These are phyloP conservation scores for Insectozyma bohioensis DNA, from an alignment of 1,139 yeast genomes.

Conservation along the genomic window DNA sequence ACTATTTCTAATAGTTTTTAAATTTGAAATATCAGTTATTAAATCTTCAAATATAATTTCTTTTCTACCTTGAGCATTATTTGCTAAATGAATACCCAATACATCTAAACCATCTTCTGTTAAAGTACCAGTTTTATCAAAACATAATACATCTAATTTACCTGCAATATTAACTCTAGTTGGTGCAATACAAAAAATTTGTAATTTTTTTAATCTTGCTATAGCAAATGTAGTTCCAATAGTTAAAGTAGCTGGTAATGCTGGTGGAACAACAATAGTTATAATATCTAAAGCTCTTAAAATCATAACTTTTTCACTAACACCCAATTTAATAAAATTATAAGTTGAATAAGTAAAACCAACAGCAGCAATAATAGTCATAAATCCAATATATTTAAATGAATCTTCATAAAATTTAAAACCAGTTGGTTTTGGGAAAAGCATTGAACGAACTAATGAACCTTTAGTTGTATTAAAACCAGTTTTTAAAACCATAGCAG, in stretches of 20 bases:
- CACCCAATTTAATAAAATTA: slow-evolving; percentile 75
- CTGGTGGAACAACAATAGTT: slow-evolving; percentile 98
- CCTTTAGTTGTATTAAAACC: slow-evolving; percentile 97
- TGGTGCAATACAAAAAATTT: slow-evolving; percentile 89
- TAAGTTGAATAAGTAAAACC: slow-evolving; percentile 86
- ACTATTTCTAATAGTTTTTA: slow-evolving; percentile 6
- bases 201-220: slow-evolving; percentile 59
- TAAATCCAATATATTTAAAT: slow-evolving; percentile 91
- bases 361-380: slow-evolving; percentile 79
- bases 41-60: slow-evolving; percentile 53
- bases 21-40: slow-evolving; percentile 23
- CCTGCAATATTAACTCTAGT: slow-evolving; percentile 94
- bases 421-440: slow-evolving; percentile 92
- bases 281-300: slow-evolving; percentile 89
- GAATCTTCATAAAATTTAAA: slow-evolving; percentile 94
- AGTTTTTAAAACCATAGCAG: slow-evolving; percentile 84
- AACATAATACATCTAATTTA: slow-evolving; percentile 83
- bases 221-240: slow-evolving; percentile 95
- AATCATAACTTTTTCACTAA: slow-evolving; percentile 67
- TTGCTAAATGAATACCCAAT: slow-evolving; percentile 74
- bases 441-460: slow-evolving; percentile 90
- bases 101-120: slow-evolving; percentile 97
- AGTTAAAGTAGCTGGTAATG: slow-evolving; percentile 93
- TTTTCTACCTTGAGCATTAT: slow-evolving; percentile 51
- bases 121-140: slow-evolving; percentile 95